Evolutionary conservation across 257 asterid species (phyloP).

Genomic region (Solanum rostratum): DNA sequence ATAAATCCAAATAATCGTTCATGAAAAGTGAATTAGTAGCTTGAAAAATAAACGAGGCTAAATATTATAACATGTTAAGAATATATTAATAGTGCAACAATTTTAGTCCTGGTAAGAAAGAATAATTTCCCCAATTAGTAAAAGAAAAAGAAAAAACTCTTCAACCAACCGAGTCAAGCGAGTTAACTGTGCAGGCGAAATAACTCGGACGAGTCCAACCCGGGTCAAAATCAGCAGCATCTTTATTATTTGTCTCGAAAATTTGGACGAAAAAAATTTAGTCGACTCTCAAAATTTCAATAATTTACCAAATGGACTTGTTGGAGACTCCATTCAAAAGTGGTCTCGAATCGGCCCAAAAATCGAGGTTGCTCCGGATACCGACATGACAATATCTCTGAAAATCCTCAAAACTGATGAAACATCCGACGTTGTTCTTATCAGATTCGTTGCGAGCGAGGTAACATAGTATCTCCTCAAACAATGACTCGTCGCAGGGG

Average conservation of each 20-base stretch:
- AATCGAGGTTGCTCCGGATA: conserved; percentile 24
- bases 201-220: conserved; percentile 10
- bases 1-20: neutral
- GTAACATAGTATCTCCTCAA: conserved; percentile 43
- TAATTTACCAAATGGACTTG: conserved; percentile 1
- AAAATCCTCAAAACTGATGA: conserved; percentile 32
- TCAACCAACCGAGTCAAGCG: neutral
- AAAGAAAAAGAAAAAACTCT: neutral
- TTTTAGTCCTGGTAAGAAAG: neutral
- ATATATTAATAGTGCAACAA: neutral
- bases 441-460: conserved; percentile 33
- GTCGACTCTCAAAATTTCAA: neutral
- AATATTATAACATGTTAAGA: neutral
- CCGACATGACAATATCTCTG: conserved; percentile 39
- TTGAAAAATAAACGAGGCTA: neutral
- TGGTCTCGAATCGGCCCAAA: conserved; percentile 55
- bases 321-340: conserved; percentile 31
- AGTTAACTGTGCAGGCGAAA: neutral
- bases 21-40: neutral
- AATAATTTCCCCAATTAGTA: neutral
- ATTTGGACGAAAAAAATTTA: neutral
- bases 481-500: conserved; percentile 51
- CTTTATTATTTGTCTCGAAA: neutral
- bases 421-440: conserved; percentile 15
- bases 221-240: neutral